phyloP scores from a whole-genome alignment of 108 stramenopile species.

The Conticribra guillardii region DNA sequence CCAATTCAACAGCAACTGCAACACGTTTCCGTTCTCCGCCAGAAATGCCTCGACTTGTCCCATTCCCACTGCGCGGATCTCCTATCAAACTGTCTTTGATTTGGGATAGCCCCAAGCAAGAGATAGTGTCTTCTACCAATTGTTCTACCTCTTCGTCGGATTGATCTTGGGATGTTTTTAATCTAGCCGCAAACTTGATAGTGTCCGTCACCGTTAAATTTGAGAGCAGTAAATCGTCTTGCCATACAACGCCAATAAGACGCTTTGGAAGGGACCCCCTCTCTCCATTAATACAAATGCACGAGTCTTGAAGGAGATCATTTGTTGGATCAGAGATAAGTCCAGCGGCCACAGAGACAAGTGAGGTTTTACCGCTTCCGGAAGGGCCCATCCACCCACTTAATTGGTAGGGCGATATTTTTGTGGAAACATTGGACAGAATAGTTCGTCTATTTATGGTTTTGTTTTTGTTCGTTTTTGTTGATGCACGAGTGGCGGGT shows the following conservation, averaged over 20 bases:
- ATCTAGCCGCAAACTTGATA: constrained; percentile 75
- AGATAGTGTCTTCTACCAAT: constrained; percentile 70
- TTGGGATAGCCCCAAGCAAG: constrained; percentile 58
- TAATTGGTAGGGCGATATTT: constrained; percentile 61
- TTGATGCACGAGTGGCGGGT: constrained; percentile 47
- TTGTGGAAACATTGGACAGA: constrained; percentile 63
- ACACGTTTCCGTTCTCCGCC: constrained; percentile 91
- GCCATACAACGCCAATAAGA: constrained; percentile 84
- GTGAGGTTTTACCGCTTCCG: constrained; percentile 75
- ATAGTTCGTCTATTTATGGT: constrained; percentile 34
- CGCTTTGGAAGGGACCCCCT: constrained; percentile 63
- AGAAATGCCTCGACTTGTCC: constrained; percentile 62
- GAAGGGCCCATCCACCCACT: constrained; percentile 84
- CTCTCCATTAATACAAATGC: constrained; percentile 67
- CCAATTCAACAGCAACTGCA: constrained; percentile 84
- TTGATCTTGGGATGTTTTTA: constrained; percentile 61
- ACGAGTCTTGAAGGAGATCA: constrained; percentile 47
- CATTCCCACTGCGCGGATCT: constrained; percentile 35
- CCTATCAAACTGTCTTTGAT: constrained; percentile 73
- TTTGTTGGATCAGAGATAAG: constrained; percentile 32
- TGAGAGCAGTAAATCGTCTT: constrained; percentile 81
- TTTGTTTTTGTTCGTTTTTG: neutral
- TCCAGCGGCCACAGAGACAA: constrained; percentile 68
- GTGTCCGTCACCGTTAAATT: constrained; percentile 88
- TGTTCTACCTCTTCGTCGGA: constrained; percentile 48